Conservation (phyloP, 768 basidiomycete genomes). For the Tylopilus subfusipes region DNA sequence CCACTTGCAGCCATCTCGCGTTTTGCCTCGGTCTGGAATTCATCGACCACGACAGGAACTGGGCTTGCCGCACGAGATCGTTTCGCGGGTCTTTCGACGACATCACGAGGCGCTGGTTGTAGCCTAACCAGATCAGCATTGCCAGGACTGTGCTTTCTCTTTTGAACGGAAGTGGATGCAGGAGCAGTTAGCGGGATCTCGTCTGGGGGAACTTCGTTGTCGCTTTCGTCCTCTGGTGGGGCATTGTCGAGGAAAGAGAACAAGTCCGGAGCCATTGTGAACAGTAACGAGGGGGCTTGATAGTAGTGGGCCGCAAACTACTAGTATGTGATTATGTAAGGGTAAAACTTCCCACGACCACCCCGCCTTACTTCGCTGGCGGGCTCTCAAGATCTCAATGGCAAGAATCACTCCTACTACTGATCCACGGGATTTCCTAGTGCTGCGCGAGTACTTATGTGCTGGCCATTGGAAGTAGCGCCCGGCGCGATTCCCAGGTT, state of each 20-base stretch:
- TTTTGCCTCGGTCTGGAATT: conserved; percentile 92
- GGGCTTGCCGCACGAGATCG: conserved; percentile 59
- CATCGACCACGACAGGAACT: conserved; percentile 81
- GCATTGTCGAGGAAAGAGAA: conserved; percentile 30
- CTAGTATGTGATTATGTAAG: not conserved
- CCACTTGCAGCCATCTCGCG: conserved; percentile 87
- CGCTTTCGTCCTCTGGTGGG: conserved; percentile 25
- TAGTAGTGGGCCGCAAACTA: not conserved
- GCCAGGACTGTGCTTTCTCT: conserved; percentile 24
- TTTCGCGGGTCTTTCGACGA: conserved; percentile 44
- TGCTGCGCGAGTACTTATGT: too few relatives aligned
- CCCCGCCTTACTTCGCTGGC: too few relatives aligned
- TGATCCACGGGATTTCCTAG: too few relatives aligned
- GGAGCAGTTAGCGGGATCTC: not conserved
- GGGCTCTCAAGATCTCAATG: too few relatives aligned
- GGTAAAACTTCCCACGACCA: not conserved
- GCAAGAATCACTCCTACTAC: too few relatives aligned
- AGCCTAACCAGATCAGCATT: conserved; percentile 1
- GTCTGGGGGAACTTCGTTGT: conserved; percentile 16
- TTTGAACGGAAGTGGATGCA: conserved; percentile 10
- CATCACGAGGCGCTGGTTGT: conserved; percentile 19
- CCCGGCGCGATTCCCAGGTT: too few relatives aligned
- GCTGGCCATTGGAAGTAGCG: too few relatives aligned
- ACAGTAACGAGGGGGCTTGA: not conserved
- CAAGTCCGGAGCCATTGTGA: conserved; percentile 27